These are phyloP conservation scores for Candida maris DNA, from an alignment of 805 yeast species.

Conservation along the genomic window DNA sequence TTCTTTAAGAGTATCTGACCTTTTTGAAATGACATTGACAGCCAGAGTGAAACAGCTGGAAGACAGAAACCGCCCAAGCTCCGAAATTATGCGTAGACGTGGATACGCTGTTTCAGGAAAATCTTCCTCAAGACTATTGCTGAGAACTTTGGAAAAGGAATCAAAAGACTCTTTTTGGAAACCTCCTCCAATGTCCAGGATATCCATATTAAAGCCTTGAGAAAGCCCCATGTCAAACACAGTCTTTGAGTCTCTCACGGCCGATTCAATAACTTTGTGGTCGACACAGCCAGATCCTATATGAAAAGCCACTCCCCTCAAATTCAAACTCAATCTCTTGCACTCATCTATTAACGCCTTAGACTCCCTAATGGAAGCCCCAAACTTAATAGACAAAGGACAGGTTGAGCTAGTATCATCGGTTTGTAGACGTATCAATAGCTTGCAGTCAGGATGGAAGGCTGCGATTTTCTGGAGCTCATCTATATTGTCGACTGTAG, in stretches of 20 bases:
- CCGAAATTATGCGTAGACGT: slow-evolving; percentile 64
- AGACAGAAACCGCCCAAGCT: slow-evolving; percentile 90
- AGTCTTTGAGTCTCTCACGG: slow-evolving; percentile 64
- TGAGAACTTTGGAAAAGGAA: slow-evolving; percentile 55
- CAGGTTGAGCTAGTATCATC: slow-evolving; percentile 88
- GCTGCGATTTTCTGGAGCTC: slow-evolving; percentile 73
- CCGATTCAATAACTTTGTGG: slow-evolving; percentile 59
- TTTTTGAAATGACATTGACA: slow-evolving; percentile 79
- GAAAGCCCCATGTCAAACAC: slow-evolving; percentile 60
- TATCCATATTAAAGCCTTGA: slow-evolving; percentile 44
- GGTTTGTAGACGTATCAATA: slow-evolving; percentile 79
- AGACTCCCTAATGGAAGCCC: slow-evolving; percentile 62
- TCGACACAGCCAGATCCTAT: slow-evolving; percentile 93
- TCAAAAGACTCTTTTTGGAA: slow-evolving; percentile 61
- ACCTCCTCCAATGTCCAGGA: slow-evolving; percentile 90
- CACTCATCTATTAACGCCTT: slow-evolving; percentile 58
- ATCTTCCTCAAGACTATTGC: slow-evolving; percentile 47
- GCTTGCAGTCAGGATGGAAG: slow-evolving; percentile 64
- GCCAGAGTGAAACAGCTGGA: slow-evolving; percentile 84
- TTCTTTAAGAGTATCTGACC: slow-evolving; percentile 44
- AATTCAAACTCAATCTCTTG: slow-evolving; percentile 52
- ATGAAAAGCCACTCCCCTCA: slow-evolving; percentile 90
- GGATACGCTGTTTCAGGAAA: slow-evolving; percentile 48
- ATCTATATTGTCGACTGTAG: slow-evolving; percentile 87
- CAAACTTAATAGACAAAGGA: slow-evolving; percentile 83